Conservation (phyloP, 805 yeast genomes). For the Candida dajiaensis region DNA sequence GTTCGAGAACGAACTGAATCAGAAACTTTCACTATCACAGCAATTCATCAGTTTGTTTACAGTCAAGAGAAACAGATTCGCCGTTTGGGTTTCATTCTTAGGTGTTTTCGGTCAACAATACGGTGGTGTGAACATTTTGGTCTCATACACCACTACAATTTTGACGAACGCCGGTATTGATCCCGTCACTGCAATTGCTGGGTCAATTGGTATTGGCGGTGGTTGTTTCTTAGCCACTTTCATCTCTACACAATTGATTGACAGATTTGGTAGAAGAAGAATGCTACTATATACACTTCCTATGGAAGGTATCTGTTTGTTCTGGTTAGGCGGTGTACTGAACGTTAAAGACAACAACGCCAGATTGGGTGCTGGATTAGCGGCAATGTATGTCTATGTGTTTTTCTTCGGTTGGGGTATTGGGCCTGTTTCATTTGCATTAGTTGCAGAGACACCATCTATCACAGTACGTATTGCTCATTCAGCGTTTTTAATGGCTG, state of each 20-base stretch:
- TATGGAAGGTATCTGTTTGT: conserved; percentile 47
- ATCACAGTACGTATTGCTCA: conserved; percentile 46
- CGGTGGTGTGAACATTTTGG: conserved; percentile 49
- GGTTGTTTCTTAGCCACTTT: conserved; percentile 41
- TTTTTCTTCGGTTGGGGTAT: conserved; percentile 44
- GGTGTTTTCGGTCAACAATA: conserved; percentile 50
- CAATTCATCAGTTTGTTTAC: conserved; percentile 38
- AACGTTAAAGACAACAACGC: conserved; percentile 31
- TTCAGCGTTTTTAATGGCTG: conserved; percentile 44
- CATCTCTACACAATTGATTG: conserved; percentile 43
- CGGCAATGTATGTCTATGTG: conserved; percentile 41
- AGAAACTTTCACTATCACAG: conserved; percentile 30
- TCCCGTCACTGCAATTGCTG: conserved; percentile 38
- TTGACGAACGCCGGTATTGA: conserved; percentile 39
- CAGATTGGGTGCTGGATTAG: conserved; percentile 37
- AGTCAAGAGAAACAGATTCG: conserved; percentile 43
- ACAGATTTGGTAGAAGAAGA: conserved; percentile 43
- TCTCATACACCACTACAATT: conserved; percentile 45
- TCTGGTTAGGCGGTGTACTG: conserved; percentile 44
- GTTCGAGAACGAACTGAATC: conserved; percentile 39
- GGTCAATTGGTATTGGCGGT: conserved; percentile 45
- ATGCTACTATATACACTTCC: conserved; percentile 56
- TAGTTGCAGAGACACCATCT: conserved; percentile 48
- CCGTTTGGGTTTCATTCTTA: conserved; percentile 42
- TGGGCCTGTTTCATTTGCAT: conserved; percentile 51